Conservation (phyloP, 179 eudicot genomes). For the Beta corolliflora region DNA sequence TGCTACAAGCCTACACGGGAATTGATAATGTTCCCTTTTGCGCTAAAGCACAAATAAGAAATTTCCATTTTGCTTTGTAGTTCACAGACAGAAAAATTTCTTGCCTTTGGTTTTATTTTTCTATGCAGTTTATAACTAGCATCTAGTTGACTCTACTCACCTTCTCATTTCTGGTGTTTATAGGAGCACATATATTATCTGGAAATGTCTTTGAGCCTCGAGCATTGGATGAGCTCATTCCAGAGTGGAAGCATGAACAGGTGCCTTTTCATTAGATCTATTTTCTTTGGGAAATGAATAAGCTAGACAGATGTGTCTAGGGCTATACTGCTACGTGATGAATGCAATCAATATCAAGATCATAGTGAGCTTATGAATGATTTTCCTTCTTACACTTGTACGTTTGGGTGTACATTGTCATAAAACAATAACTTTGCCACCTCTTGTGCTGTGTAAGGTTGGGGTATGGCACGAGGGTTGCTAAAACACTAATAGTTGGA, state of each 20-base stretch:
- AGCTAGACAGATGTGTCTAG: background rate
- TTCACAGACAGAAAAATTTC: background rate
- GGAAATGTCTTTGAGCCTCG: slow-evolving; percentile 99
- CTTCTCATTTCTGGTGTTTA: slow-evolving; percentile 5
- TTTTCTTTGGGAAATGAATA: background rate
- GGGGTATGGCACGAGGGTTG: too few species aligned
- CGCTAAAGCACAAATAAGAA: background rate
- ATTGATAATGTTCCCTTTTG: background rate
- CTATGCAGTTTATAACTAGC: background rate
- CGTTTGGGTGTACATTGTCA: too few species aligned
- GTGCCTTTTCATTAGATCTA: slow-evolving; percentile 35
- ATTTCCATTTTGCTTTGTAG: background rate
- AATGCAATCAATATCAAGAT: background rate
- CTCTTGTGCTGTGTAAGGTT: too few species aligned
- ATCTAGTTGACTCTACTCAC: background rate
- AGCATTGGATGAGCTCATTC: slow-evolving; percentile 91
- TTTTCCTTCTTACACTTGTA: background rate
- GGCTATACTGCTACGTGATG: slow-evolving; percentile 6
- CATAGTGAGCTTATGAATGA: background rate
- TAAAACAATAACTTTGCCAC: too few species aligned
- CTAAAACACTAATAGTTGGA: too few species aligned
- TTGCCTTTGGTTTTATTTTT: background rate
- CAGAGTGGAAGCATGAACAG: slow-evolving; percentile 84
- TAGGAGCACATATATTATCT: slow-evolving; percentile 96
- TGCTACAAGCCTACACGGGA: background rate